Conservation (phyloP, 2,329 filamentous ascomycete species). For the Penicillium sp. region DNA sequence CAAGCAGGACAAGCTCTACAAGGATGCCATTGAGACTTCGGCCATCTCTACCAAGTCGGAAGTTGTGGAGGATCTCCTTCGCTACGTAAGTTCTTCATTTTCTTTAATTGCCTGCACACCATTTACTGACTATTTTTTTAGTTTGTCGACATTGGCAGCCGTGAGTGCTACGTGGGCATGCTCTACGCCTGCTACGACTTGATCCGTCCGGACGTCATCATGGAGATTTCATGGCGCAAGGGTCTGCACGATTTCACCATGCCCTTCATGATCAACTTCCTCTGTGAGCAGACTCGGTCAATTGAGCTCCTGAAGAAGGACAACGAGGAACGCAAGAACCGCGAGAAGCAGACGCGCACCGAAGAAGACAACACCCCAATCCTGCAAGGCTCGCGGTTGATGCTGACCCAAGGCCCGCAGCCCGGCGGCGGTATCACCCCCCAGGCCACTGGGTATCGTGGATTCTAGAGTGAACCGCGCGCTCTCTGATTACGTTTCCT, state of each 20-base stretch:
- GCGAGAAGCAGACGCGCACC: conserved; percentile 74
- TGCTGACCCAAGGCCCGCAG: conserved; percentile 94
- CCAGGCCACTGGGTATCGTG: conserved; percentile 76
- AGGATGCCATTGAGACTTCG: conserved; percentile 97
- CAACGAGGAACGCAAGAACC: conserved; percentile 86
- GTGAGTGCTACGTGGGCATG: conserved; percentile 99
- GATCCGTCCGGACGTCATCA: conserved; percentile 85
- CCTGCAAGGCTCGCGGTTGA: conserved; percentile 80
- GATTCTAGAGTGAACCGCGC: conserved; percentile 46
- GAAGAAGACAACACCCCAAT: conserved; percentile 94
- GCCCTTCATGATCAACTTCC: conserved; percentile 99
- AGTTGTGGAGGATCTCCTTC: conserved; percentile 90
- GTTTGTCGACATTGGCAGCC: conserved; percentile 99
- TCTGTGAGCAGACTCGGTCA: conserved; percentile 85
- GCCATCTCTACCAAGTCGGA: conserved; percentile 88
- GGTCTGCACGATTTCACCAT: conserved; percentile 96
- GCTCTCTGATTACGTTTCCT: conserved; percentile 18
- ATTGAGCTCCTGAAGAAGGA: conserved; percentile 86
- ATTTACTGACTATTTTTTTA: conserved; percentile 48
- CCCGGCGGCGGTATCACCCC: conserved; percentile 71
- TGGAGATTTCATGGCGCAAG: conserved; percentile 96
- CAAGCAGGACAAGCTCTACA: conserved; percentile 99
- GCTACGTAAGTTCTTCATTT: conserved; percentile 74
- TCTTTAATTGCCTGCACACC: background rate
- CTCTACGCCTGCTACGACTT: conserved; percentile 98